A percentile compares a stretch with the other conserved stretches of the same genome.
These are phyloP conservation scores for Xerocomus amazonicus DNA, from an alignment of 1,284 basidiomycete genomes.

Conservation along the genomic window DNA sequence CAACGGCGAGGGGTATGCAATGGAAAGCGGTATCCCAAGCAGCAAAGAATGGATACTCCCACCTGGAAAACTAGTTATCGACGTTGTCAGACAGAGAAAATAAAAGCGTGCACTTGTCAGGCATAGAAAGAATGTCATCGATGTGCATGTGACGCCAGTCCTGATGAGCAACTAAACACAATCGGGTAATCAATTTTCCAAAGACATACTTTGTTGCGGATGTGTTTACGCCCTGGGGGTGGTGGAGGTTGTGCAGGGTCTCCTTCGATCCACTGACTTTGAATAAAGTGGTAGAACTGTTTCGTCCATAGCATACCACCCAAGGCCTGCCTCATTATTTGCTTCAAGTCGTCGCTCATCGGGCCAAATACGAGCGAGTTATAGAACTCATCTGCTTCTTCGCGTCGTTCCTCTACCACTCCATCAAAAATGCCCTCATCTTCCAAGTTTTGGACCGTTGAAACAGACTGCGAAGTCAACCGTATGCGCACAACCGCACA, in stretches of 20 bases:
- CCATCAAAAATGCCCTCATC: slow-evolving; percentile 93
- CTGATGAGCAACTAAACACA: slow-evolving; percentile 35
- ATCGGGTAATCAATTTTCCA: not conserved
- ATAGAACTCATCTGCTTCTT: slow-evolving; percentile 97
- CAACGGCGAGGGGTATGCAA: slow-evolving; percentile 93
- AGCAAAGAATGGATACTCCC: slow-evolving; percentile 98
- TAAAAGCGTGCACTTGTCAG: slow-evolving; percentile 72
- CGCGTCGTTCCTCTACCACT: slow-evolving; percentile 80
- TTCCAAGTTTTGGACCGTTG: slow-evolving; percentile 75
- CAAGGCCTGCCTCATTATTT: slow-evolving; percentile 96
- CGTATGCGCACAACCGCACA: slow-evolving; percentile 95
- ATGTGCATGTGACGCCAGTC: slow-evolving; percentile 96
- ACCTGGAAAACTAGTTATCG: slow-evolving; percentile 43
- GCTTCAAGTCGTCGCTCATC: slow-evolving; percentile 88
- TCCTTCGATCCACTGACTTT: slow-evolving; percentile 93
- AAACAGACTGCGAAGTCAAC: slow-evolving; percentile 75
- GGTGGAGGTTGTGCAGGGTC: slow-evolving; percentile 95
- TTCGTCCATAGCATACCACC: slow-evolving; percentile 99
- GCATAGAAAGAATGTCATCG: slow-evolving; percentile 96
- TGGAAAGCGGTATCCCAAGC: slow-evolving; percentile 98
- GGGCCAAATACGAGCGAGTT: slow-evolving; percentile 73
- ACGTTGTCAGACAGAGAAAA: not conserved
- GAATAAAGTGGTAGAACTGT: slow-evolving; percentile 95
- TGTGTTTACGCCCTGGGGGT: slow-evolving; percentile 82
- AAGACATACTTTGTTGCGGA: slow-evolving; percentile 71